Base-by-base conservation (phyloP, 768 basidiomycete genomes). In the Boletus subcaerulescens region DNA sequence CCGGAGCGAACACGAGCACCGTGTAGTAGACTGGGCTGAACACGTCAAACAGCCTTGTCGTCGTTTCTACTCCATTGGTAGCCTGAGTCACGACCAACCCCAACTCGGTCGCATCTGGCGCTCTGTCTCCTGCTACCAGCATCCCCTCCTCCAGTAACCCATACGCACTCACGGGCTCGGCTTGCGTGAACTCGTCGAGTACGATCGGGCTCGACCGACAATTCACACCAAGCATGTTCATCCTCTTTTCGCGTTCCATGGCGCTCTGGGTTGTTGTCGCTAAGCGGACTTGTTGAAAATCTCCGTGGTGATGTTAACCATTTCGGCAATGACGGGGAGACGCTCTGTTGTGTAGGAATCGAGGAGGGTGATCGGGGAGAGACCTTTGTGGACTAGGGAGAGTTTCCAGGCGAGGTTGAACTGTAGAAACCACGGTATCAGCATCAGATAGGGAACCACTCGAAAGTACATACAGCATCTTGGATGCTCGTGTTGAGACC, bases 401-500 rank as follows among this genome's bases (percentile, higher is more conserved):
- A 80, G 58, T 56, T 80, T 80, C 80, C 77, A 79, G 0, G 64
- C 70, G 1, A 80, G 60, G 57, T 80, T 80, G 59, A 70, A 62
- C 74, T 78, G 13, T 29, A 2, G 53, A 47, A 46, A 43, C 3
- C 15, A 42, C 3, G n/a, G 3, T 14, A 10, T 52, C 22, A 50
- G 48, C 15, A 8, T 17, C 9, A 39, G 20, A 32, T 38, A 40
- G 18, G 4, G 32, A 5, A 10, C 6, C 13, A 52, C 58, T 50
- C 33, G 64, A 26, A 42, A 14, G 24, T 33, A 63, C 74, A 39
- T 50, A 77, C 76, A 17, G 69, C 57, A 59, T 77, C 75, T 56
- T 76, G 75, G 9, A 75, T 60, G 40, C 65, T 60, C n/a, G 67
- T 67, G 56, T 74, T 75, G 17, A 76, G 56, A 8, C 76, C 77